Evolutionary conservation across 192 early-diverging fungal genomes (phyloP).

Genomic region (Borealophlyctis nickersoniae): DNA sequence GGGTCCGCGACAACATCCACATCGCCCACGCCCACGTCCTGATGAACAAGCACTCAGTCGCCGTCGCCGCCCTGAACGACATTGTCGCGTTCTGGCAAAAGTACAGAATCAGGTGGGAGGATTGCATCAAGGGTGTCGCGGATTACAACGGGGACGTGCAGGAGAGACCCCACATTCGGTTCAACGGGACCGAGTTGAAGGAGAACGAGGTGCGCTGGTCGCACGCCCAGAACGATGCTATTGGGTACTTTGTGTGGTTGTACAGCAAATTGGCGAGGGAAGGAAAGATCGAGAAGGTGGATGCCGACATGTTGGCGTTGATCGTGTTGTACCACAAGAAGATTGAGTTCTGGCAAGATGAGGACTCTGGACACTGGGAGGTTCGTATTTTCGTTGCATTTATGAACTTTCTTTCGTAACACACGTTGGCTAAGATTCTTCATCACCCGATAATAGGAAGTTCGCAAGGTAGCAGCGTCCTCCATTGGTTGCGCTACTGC

Average conservation of each 20-base stretch:
- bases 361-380: conserved; percentile 39
- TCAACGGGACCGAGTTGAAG: conserved; percentile 29
- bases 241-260: conserved; percentile 37
- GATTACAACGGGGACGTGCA: conserved; percentile 28
- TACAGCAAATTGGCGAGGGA: conserved; percentile 16
- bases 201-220: conserved; percentile 35
- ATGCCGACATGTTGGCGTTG: conserved; percentile 21
- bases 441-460: too few relatives aligned
- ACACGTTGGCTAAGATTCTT: too few relatives aligned
- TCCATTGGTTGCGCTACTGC: conserved; percentile 34
- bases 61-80: conserved; percentile 21
- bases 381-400: too few relatives aligned
- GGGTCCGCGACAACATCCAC: conserved; percentile 41
- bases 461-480: conserved; percentile 37
- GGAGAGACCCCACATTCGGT: conserved; percentile 36
- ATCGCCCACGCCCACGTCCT: conserved; percentile 30
- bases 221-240: conserved; percentile 40
- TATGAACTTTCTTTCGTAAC: too few relatives aligned
- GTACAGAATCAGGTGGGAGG: conserved; percentile 24
- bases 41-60: conserved; percentile 5
- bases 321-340: conserved; percentile 22
- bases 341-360: conserved; percentile 28
- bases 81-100: conserved; percentile 34
- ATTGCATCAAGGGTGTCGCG: conserved; percentile 15
- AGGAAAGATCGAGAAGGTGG: conserved; percentile 13